phyloP scores from a whole-genome alignment of 1,284 basidiomycete species.

The Naganishia cerealis region DNA sequence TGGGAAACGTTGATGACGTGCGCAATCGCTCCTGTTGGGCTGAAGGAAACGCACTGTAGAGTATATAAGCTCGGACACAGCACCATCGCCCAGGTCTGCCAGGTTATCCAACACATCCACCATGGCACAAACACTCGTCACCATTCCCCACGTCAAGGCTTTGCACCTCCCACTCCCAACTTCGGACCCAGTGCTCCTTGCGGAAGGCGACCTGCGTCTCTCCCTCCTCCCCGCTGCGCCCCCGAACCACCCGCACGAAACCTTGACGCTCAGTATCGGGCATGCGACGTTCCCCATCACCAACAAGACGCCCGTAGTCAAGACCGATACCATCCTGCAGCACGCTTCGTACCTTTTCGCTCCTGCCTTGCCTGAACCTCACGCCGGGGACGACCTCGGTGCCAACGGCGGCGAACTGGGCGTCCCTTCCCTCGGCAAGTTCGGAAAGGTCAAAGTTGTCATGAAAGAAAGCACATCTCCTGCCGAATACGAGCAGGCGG shows the following conservation, averaged over 20 bases:
- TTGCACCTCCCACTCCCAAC: conserved; percentile 48
- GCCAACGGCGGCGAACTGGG: conserved; percentile 1
- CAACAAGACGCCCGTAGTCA: conserved; percentile 45
- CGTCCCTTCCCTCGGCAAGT: conserved; percentile 43
- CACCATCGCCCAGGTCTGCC: no score
- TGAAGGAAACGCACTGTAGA: background rate
- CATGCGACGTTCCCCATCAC: conserved; percentile 46
- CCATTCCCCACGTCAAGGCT: conserved; percentile 44
- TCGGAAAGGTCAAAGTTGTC: conserved; percentile 50
- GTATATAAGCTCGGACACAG: no score
- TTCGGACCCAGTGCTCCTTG: conserved; percentile 44
- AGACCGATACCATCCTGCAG: conserved; percentile 44
- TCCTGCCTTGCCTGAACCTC: conserved; percentile 44
- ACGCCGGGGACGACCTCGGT: background rate
- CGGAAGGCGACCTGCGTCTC: conserved; percentile 47
- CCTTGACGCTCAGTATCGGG: conserved; percentile 45
- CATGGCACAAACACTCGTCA: conserved; percentile 40
- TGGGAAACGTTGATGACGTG: background rate
- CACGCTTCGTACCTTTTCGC: conserved; percentile 49
- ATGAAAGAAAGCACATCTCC: conserved; percentile 45
- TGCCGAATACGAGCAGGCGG: conserved; percentile 49
- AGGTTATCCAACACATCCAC: background rate
- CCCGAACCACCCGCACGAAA: conserved; percentile 39
- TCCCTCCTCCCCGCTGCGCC: conserved; percentile 48
- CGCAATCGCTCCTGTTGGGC: background rate